Base-by-base conservation (phyloP, 78 protist genomes). In the Tieghemostelium lacteum region DNA sequence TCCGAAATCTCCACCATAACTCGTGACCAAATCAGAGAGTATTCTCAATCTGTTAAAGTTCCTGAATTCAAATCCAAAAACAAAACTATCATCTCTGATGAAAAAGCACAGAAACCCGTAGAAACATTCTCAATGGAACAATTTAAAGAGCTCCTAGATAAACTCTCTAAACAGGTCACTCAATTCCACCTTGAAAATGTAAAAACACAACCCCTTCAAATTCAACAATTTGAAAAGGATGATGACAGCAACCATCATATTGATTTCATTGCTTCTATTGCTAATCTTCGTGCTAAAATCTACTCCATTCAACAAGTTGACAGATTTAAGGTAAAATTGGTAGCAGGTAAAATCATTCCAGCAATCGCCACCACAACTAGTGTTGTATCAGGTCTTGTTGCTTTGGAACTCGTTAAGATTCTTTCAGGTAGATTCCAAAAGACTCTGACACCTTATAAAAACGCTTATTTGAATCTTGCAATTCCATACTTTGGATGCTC, bases 281-380 rank as follows among this genome's bases (percentile, higher is more conserved):
- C 98, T 31, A 98, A 98, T 93, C 92, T 98, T 49, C 87, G 99
- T 16, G 99, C 99, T 17, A 20, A 86, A 33, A 95, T 93, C 83
- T 99, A 98, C 87, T 42, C 36, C 36, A 99, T 98, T 77, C 65
- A 93, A 17, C 88, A 78, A 57, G 95, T 52, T n/a, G 97, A 96
- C 67, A 20, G 92, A 16, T 94, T 49, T 52, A 91, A 87, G 75
- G 88, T 65, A 5, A 75, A 75, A 58, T 34, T 63, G 34, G 97
- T 99, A 62, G 99, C 99, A 8, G 99, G 99, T 50, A 86, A 92
- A 92, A 99, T 99, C 92, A 99, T 99, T 75, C 99, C 99, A 1
- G 99, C 99, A 37, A 97, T 99, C 70, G 99, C 99, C 66, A 99
- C 99, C 10, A 99, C 99, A 22, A 99, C 99, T 3, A 98, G 99